Evolutionary conservation across 2,329 filamentous ascomycete genomes (phyloP), one percentile per base, ranked within the genome.

Genomic region (Nannizziopsis barbatae): DNA sequence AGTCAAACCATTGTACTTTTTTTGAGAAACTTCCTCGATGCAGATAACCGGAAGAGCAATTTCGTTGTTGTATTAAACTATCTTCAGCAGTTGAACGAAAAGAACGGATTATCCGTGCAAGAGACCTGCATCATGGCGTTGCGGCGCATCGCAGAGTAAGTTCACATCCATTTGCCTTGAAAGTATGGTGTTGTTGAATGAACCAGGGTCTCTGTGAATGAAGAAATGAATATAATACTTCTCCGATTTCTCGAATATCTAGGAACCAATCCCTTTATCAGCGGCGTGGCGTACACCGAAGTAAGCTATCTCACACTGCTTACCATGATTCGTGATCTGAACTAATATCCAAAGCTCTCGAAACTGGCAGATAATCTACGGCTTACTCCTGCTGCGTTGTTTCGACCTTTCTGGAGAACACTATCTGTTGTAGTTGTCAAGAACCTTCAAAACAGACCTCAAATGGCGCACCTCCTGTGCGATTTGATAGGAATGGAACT

Each of bases 111-210:
- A 4, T 74, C 80, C 51, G 69, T 89, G 39, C 82, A 88, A 44
- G 90, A 96, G 65, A 89, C 86, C 14, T 82, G 86, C 54, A 83
- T 96, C 50, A 72, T 92, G 66, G 84, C 86, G 11, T 88, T 90
- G 77, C 84, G 84, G n/a, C 83, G 87, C 60, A 73, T 95, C 42
- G 90, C 86, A 52, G 75, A 77, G 76, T 81, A 68, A 57, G 70
- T 61, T 6, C 22, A 3, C 4, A n/a, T 37, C 5, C 7, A 17
- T 18, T 8, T 37, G 17, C 38, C 31, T n/a, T 35, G 50, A n/a
- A 55, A 44, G 27, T 22, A 17, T 47, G n/a, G 17, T 45, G 9
- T 30, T 7, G 5, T 14, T 53, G 53, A 50, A 55, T 55, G 27
- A 50, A 27, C 12, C 46, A 82, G 80, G 50, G 75, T 83, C 8